These are phyloP conservation scores for Magnolia officinalis DNA, from an alignment of 164 flowering plant species.

Conservation along the genomic window DNA sequence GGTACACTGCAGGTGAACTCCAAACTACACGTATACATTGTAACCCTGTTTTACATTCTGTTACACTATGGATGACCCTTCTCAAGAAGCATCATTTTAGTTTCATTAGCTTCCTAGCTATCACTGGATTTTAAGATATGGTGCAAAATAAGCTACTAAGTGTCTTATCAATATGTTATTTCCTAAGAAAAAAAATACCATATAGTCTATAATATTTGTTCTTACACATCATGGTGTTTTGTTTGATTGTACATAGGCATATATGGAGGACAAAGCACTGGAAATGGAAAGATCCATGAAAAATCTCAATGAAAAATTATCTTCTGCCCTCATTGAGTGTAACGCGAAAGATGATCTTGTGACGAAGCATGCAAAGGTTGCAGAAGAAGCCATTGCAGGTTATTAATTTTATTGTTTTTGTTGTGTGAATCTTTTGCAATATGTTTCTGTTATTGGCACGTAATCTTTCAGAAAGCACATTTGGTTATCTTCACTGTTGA, in stretches of 20 bases:
- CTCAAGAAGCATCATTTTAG: too few species aligned
- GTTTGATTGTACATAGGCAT: conserved; percentile 20
- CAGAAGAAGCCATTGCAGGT: conserved; percentile 75
- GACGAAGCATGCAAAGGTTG: conserved; percentile 52
- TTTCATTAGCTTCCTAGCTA: too few species aligned
- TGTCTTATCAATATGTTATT: background rate
- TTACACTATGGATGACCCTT: too few species aligned
- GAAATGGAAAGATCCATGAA: conserved; percentile 32
- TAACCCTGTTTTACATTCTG: too few species aligned
- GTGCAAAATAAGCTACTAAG: too few species aligned
- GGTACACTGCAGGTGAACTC: too few species aligned
- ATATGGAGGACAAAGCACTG: conserved; percentile 27
- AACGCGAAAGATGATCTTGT: conserved; percentile 66
- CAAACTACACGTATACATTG: too few species aligned
- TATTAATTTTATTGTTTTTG: conserved; percentile 1
- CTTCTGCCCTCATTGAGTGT: conserved; percentile 52
- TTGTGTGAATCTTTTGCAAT: background rate
- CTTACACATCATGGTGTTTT: background rate
- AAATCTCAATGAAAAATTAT: conserved; percentile 56
- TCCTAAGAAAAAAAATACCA: background rate
- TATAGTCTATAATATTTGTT: background rate
- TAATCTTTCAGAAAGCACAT: background rate
- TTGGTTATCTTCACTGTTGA: background rate
- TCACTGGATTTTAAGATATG: too few species aligned
- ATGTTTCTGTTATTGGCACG: background rate